Evolutionary conservation across 257 asterid species (phyloP).

Genomic region (Coffea eugenioides): DNA sequence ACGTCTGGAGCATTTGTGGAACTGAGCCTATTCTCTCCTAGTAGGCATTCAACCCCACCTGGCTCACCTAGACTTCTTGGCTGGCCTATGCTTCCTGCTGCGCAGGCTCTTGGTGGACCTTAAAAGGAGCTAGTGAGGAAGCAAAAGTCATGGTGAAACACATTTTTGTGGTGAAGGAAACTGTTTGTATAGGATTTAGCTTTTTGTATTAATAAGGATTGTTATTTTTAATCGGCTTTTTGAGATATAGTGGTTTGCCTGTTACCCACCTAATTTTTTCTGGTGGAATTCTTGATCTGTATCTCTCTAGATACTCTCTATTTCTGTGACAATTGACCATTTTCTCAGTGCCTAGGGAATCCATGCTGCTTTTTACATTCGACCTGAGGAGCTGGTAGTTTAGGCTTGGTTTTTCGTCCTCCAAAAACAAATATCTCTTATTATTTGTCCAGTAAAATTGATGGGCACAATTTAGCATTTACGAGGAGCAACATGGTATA

Average conservation of each 20-base stretch:
- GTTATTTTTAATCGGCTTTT: conserved; percentile 33
- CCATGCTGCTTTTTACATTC: neutral
- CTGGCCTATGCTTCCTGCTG: conserved; percentile 67
- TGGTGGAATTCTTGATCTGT: conserved; percentile 53
- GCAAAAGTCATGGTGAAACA: conserved; percentile 20
- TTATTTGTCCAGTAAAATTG: neutral
- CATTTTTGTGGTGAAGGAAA: conserved; percentile 56
- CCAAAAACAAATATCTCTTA: neutral
- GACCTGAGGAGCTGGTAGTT: neutral
- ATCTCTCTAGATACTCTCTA: conserved; percentile 31
- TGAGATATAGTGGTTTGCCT: conserved; percentile 51
- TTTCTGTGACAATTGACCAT: conserved; percentile 33
- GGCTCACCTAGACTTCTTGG: conserved; percentile 70
- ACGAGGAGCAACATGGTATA: neutral
- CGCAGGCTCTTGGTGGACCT: conserved; percentile 25
- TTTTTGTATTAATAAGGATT: conserved; percentile 39
- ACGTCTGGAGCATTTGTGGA: conserved; percentile 74
- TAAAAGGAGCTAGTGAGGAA: neutral
- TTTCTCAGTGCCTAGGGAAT: conserved; percentile 22
- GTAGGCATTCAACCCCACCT: conserved; percentile 56
- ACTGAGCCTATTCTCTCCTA: conserved; percentile 68
- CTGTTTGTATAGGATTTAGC: conserved; percentile 53
- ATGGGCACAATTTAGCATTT: neutral
- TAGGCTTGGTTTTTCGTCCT: neutral
- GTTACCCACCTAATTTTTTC: conserved; percentile 54